Evolutionary conservation across 1,139 yeast genomes (phyloP).

Genomic region (Pichia sp.): DNA sequence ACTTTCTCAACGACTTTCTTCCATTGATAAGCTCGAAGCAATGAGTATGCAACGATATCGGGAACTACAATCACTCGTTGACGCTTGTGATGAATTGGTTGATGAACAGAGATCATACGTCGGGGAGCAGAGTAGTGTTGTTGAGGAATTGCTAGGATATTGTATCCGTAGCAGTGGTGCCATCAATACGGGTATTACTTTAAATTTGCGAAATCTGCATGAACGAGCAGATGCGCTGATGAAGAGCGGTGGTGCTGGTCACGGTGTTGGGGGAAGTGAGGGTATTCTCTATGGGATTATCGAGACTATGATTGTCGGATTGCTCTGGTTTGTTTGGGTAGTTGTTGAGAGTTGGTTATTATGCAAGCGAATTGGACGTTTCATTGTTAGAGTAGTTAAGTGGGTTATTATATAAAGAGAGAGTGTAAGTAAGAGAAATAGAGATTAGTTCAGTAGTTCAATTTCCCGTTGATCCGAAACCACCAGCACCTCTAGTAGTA

Average conservation of each 20-base stretch:
- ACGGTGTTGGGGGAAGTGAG: not conserved
- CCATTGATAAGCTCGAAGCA: too few species aligned
- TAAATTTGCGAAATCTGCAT: slow-evolving; percentile 62
- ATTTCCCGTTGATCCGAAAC: slow-evolving; percentile 88
- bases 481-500: slow-evolving; percentile 83
- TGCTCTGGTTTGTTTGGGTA: slow-evolving; percentile 67
- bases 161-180: slow-evolving; percentile 78
- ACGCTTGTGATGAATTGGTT: slow-evolving; percentile 17
- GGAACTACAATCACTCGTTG: too few species aligned
- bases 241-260: not conserved
- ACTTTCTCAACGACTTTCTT: too few species aligned
- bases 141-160: slow-evolving; percentile 60
- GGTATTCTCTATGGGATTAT: slow-evolving; percentile 36
- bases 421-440: too few species aligned
- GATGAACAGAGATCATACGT: slow-evolving; percentile 17
- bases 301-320: slow-evolving; percentile 51
- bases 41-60: too few species aligned
- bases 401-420: not conserved
- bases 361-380: slow-evolving; percentile 25
- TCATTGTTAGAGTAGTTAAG: not conserved
- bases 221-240: slow-evolving; percentile 44
- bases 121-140: slow-evolving; percentile 22
- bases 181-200: slow-evolving; percentile 70
- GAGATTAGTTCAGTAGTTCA: too few species aligned
- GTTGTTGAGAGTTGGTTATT: slow-evolving; percentile 50